Conservation (phyloP, 257 asterid genomes). For the Cruciata laevipes region DNA sequence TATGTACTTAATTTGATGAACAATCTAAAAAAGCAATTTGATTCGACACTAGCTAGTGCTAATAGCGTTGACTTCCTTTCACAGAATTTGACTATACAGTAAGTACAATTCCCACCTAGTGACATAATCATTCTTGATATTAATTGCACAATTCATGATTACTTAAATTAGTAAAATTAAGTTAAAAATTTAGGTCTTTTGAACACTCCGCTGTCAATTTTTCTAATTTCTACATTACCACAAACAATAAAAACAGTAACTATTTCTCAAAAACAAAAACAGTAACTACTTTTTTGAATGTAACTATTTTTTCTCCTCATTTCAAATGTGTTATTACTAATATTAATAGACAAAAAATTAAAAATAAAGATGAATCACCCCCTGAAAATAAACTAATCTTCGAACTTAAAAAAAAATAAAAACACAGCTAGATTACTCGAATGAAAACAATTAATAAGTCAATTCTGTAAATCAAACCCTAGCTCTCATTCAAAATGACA, state of each 20-base stretch:
- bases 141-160: not conserved
- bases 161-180: not conserved
- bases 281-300: not conserved
- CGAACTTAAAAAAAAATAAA: not conserved
- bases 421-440: not conserved
- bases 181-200: no score
- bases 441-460: not conserved
- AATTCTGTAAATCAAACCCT: slow-evolving; percentile 1
- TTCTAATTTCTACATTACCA: no score
- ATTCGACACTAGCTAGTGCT: not conserved
- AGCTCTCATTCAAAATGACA: not conserved
- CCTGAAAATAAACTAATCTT: not conserved
- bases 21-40: not conserved
- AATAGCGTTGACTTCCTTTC: not conserved
- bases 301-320: no score
- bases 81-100: not conserved
- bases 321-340: no score
- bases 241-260: not conserved
- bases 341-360: not conserved
- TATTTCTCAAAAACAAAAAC: no score
- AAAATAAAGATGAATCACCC: not conserved
- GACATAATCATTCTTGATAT: not conserved
- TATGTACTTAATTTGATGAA: not conserved
- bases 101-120: not conserved
- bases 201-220: no score